phyloP scores from a whole-genome alignment of 129 eudicot genomes.

The Mikania micrantha region DNA sequence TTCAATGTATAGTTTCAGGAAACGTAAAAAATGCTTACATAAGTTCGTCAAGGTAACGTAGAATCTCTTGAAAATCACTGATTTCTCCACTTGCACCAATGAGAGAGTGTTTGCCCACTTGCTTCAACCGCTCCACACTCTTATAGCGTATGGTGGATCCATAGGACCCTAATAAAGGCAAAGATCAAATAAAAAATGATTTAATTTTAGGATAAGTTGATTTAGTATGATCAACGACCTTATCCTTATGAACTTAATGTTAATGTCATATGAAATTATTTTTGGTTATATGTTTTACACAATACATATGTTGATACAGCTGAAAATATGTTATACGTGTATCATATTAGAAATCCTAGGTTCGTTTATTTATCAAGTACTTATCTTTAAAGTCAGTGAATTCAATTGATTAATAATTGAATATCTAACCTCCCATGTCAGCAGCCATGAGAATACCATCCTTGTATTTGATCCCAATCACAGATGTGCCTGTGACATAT shows the following conservation, averaged over 20 bases:
- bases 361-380: constrained; percentile 1
- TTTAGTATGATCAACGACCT: not conserved
- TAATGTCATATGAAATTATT: not conserved
- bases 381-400: not conserved
- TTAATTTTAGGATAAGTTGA: not conserved
- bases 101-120: constrained; percentile 80
- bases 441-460: constrained; percentile 87
- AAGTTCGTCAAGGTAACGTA: constrained; percentile 65
- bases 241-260: not conserved
- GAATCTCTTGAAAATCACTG: constrained; percentile 83
- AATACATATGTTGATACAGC: not conserved
- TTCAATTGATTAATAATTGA: not conserved
- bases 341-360: not conserved
- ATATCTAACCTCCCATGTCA: constrained; percentile 76
- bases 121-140: constrained; percentile 68
- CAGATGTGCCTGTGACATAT: constrained; percentile 73
- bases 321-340: no score
- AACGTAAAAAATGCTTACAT: constrained; percentile 38
- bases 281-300: not conserved
- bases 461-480: constrained; percentile 69
- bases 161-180: constrained; percentile 52
- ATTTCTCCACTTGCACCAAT: constrained; percentile 92
- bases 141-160: constrained; percentile 81
- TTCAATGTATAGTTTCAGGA: not conserved
- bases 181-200: not conserved